Base-by-base conservation (phyloP, 495 filamentous ascomycete species). In the Daldinia concentrica region DNA sequence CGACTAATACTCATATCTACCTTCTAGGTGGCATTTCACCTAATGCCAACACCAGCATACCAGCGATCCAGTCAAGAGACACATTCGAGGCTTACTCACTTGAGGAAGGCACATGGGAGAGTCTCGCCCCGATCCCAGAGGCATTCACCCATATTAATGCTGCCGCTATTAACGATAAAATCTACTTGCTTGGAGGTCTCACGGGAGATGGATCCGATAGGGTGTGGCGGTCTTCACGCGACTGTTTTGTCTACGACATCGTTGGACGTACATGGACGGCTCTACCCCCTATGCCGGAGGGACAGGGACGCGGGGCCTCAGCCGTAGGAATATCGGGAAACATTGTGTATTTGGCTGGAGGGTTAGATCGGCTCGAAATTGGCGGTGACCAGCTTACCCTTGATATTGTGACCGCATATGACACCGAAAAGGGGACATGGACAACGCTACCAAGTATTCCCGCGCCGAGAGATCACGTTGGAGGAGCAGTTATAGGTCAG, bases 161-260 rank as follows among this genome's bases (percentile, higher is more conserved):
- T 8, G 43, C 43, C 26, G 75, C 71, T 1, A 69, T 81, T 14
- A 70, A 77, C 19, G 78, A 73, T 14, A 82, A 81, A 64, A 71
- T 83, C 58, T 82, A 79, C 55, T 54, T 82, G 8, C 75, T 82
- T 6, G 80, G 81, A 32, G 78, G 78, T 15, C 68, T 80, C 50
- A 64, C 57, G 6, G 68, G 68, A 26, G 41, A 64, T 9, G 64
- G 43, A 17, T 69, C 57, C 1, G 63, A 65, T 9, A 26, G 36
- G 7, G 27, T 51, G 2, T 76, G 73, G 72, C 57, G 29, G 7
- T 64, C 77, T 8, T 45, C 64, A 14, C 56, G 65, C 0, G 72
- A 68, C 4, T 58, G n/a, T 11, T 48, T 48, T 12, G 3, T 48
- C 43, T 48, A 48, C 17, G 43, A 48, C 17, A 48, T 48, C 8